Percentiles rank a stretch among this genome's conserved stretches.
Conservation (phyloP, 768 basidiomycete genomes). For the Suillus paluster region DNA sequence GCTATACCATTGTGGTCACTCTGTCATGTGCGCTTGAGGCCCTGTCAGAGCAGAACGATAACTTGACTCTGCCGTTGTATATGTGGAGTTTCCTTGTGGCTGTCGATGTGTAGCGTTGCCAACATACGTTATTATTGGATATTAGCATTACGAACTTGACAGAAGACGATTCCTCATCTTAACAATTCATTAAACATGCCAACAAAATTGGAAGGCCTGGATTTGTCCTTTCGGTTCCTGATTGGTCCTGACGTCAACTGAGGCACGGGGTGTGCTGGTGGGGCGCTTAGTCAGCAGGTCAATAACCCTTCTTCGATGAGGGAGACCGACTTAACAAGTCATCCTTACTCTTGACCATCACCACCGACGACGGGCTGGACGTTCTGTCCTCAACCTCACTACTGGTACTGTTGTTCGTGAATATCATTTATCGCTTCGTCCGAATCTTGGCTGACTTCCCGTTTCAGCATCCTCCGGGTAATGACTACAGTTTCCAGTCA, state of each 20-base stretch:
- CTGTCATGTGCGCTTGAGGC: conserved; percentile 84
- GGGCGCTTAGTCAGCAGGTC: conserved; percentile 5
- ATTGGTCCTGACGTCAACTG: not conserved
- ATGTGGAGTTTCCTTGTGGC: conserved; percentile 90
- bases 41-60: conserved; percentile 95
- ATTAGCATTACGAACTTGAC: not conserved
- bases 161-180: not conserved
- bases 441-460: not conserved
- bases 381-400: not conserved
- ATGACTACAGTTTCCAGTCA: conserved; percentile 10
- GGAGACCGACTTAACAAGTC: not conserved
- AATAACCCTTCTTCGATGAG: conserved; percentile 10
- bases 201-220: not conserved
- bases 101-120: conserved; percentile 38
- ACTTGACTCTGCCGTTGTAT: conserved; percentile 93
- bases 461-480: conserved; percentile 9
- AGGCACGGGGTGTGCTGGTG: not conserved
- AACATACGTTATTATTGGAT: not conserved
- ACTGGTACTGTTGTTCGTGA: not conserved
- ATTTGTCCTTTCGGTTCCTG: not conserved
- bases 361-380: conserved; percentile 1
- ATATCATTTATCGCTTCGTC: not conserved
- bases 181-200: conserved; percentile 1
- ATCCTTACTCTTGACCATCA: not conserved
- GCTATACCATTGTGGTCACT: conserved; percentile 67